These are phyloP conservation scores for Acanthamoeba lenticulata DNA, from an alignment of 208 protist genomes.

Conservation along the genomic window DNA sequence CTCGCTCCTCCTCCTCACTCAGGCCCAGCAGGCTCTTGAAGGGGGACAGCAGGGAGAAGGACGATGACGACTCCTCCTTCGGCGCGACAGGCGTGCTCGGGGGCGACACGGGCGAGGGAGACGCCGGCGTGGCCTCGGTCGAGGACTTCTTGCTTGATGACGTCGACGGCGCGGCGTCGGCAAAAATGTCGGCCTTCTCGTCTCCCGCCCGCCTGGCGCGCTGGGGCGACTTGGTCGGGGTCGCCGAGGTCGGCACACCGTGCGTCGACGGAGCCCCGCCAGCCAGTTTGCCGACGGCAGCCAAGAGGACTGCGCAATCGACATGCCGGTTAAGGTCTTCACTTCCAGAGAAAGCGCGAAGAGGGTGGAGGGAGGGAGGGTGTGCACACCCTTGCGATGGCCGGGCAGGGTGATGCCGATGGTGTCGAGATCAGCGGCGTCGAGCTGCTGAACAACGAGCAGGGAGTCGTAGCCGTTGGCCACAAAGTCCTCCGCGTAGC, in stretches of 20 bases:
- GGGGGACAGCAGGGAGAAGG: constrained; percentile 14
- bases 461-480: constrained; percentile 59
- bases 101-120: not conserved
- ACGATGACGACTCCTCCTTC: not conserved
- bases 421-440: constrained; percentile 12
- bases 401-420: constrained; percentile 40
- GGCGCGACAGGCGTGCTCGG: not conserved
- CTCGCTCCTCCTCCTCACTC: constrained; percentile 48
- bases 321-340: not conserved
- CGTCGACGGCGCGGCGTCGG: not conserved
- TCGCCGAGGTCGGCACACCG: not conserved
- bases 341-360: not conserved
- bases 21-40: constrained; percentile 51
- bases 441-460: constrained; percentile 15
- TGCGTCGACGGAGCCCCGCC: not conserved
- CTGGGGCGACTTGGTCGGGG: not conserved
- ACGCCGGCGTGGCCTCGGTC: not conserved
- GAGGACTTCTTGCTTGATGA: not conserved
- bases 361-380: not conserved
- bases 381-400: not conserved
- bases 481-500: not conserved
- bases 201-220: not conserved
- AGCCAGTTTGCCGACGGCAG: not conserved
- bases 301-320: not conserved
- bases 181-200: not conserved